These are phyloP conservation scores for Evernia prunastri DNA, from an alignment of 495 filamentous ascomycete genomes.

Conservation along the genomic window DNA sequence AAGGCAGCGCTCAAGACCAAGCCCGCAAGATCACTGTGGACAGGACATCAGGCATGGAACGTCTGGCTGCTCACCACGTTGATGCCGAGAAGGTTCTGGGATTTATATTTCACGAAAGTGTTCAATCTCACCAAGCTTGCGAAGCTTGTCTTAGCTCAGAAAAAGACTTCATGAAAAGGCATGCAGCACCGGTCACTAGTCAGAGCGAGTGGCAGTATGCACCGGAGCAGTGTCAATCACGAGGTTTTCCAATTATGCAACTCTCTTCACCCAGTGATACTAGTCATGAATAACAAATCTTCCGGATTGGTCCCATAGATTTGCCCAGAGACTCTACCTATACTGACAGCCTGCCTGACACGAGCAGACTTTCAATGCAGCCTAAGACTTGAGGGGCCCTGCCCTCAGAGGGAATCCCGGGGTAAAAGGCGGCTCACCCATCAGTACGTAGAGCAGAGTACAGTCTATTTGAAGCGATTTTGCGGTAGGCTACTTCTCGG, in stretches of 20 bases:
- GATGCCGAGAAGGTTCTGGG: slow-evolving; percentile 43
- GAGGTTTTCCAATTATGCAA: background rate
- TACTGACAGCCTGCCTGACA: too few species aligned
- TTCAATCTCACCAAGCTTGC: slow-evolving; percentile 30
- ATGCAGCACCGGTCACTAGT: background rate
- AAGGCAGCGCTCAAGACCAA: slow-evolving; percentile 43
- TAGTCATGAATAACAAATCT: background rate
- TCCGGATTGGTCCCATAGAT: too few species aligned
- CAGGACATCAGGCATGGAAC: slow-evolving; percentile 37
- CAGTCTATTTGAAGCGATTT: background rate
- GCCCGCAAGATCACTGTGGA: slow-evolving; percentile 51
- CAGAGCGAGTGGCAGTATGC: background rate
- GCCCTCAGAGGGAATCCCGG: background rate
- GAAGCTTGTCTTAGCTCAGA: background rate
- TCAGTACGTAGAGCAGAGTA: too few species aligned
- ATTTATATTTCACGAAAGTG: slow-evolving; percentile 10
- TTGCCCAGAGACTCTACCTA: too few species aligned
- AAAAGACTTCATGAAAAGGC: background rate
- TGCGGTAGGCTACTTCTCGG: background rate
- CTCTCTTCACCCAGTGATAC: background rate
- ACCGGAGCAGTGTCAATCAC: background rate
- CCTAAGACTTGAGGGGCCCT: background rate
- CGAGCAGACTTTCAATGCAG: background rate
- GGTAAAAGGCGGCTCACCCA: background rate
- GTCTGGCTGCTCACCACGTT: slow-evolving; percentile 46